Conservation (phyloP, 139 green algal genomes). For the Chlamydomonas asymmetrica region DNA sequence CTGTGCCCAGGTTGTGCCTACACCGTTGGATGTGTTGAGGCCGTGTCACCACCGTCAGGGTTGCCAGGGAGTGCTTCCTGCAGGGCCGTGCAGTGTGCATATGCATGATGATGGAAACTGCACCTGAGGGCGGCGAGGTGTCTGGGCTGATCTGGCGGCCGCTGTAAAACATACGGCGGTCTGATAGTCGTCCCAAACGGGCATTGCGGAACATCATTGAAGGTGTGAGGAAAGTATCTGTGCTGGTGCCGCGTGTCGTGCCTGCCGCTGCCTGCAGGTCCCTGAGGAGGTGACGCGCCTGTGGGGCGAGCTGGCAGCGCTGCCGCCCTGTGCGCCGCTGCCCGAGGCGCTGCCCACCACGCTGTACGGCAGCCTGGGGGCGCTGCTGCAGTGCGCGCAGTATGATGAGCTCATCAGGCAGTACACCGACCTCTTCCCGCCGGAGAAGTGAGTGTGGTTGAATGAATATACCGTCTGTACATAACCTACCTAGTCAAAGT, state of each 20-base stretch:
- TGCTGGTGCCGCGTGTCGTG: neutral
- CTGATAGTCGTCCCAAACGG: neutral
- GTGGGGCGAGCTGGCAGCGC: slow-evolving; percentile 31
- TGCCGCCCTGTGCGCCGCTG: slow-evolving; percentile 38
- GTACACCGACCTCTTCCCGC: slow-evolving; percentile 63
- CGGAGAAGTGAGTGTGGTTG: slow-evolving; percentile 48
- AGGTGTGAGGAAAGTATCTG: neutral
- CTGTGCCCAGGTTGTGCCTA: neutral
- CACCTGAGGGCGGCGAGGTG: no score
- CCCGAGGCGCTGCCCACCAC: slow-evolving; percentile 45
- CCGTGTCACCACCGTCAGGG: neutral
- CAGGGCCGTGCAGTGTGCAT: neutral
- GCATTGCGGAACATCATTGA: neutral
- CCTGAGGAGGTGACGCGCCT: slow-evolving; percentile 13
- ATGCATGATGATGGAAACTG: no score
- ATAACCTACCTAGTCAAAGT: neutral
- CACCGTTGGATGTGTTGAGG: neutral
- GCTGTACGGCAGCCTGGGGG: slow-evolving; percentile 46
- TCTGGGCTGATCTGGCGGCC: neutral
- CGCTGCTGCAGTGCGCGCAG: slow-evolving; percentile 52
- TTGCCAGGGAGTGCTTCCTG: neutral
- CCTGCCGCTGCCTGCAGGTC: neutral
- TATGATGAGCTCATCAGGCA: slow-evolving; percentile 62
- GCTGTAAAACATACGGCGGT: neutral
- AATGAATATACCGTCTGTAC: neutral